Base-by-base conservation (phyloP, 2,329 filamentous ascomycete genomes). In the Podosphaera fusca region DNA sequence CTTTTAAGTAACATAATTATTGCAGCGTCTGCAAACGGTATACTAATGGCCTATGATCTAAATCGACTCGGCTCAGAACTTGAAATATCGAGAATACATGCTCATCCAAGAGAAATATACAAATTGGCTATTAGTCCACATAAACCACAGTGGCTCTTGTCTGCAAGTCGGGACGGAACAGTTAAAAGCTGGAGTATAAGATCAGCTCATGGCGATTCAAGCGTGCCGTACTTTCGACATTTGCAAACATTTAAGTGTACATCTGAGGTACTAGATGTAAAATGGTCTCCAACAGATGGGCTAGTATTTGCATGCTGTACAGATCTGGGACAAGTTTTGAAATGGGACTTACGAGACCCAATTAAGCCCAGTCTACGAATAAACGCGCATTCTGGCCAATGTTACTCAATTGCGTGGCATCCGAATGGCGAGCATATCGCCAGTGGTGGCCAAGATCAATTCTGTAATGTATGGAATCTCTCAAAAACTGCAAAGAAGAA, bases 401-500 rank as follows among this genome's bases (percentile, higher is more conserved):
- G 78, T 63, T 72, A 75, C 1, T 73, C 78, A 0, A 77, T 83
- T 49, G 74, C 78, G 2, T 85, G 81, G 81, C 81, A 85, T 61
- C 77, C 79, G 0, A 81, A 84, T 63, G 81, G 81, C 12, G 73
- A 75, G n/a, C 79, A 84, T 62, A 68, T 84, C 9, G 73, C 81
- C 54, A 84, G 79, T 60, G 79, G 75, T 3, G 80, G 80, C 5
- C 71, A 75, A 61, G 81, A 85, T 64, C 74, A 74, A 59, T 76
- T 75, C 56, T 76, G 80, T 45, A 73, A 81, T 62, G 76, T 84
- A 4, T 85, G 81, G 81, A 79, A 84, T 63, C 68, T 84, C 58
- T 76, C 77, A 4, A 72, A 70, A 55, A 73, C 71, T 5, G 78
- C 76, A 14, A 79, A 83, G 61, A 79, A 80, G 66, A 72, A 78